These are phyloP conservation scores for Saccharomycopsis selenospora DNA, from an alignment of 805 yeast species.

Conservation along the genomic window DNA sequence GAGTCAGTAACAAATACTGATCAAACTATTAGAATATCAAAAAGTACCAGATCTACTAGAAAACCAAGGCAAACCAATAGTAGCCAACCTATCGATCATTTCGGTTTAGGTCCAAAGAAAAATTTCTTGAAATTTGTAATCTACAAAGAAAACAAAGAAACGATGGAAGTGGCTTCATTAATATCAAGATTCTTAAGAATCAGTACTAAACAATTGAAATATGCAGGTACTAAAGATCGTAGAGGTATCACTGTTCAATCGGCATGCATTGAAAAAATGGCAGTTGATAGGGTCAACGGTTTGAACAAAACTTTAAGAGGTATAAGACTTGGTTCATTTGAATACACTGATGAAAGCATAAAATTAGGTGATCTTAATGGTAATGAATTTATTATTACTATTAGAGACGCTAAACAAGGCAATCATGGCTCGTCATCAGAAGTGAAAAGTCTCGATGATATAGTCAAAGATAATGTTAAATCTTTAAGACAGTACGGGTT, in stretches of 20 bases:
- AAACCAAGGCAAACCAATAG: constrained; percentile 30
- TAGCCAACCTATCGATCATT: constrained; percentile 49
- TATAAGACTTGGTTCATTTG: constrained; percentile 72
- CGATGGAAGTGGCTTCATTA: constrained; percentile 86
- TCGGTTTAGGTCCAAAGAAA: constrained; percentile 67
- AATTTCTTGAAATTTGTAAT: constrained; percentile 68
- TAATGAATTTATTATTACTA: constrained; percentile 79
- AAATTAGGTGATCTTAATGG: constrained; percentile 81
- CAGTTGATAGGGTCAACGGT: constrained; percentile 66
- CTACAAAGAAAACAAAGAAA: constrained; percentile 92
- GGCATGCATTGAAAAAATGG: constrained; percentile 58
- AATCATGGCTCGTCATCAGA: constrained; percentile 14
- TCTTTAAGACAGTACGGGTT: constrained; percentile 66
- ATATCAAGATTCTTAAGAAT: constrained; percentile 66
- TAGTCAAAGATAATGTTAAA: constrained; percentile 45
- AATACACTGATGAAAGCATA: constrained; percentile 54
- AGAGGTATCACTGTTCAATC: constrained; percentile 92
- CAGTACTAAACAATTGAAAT: constrained; percentile 64
- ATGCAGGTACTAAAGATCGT: constrained; percentile 95
- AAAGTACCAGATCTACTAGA: constrained; percentile 40
- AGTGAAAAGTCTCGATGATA: constrained; percentile 31
- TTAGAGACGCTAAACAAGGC: constrained; percentile 56
- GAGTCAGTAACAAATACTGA: constrained; percentile 72
- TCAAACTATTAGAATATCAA: constrained; percentile 57
- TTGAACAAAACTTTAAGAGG: constrained; percentile 73